Evolutionary conservation across 306 rosid genomes (phyloP).

Genomic region (Luffa acutangula): DNA sequence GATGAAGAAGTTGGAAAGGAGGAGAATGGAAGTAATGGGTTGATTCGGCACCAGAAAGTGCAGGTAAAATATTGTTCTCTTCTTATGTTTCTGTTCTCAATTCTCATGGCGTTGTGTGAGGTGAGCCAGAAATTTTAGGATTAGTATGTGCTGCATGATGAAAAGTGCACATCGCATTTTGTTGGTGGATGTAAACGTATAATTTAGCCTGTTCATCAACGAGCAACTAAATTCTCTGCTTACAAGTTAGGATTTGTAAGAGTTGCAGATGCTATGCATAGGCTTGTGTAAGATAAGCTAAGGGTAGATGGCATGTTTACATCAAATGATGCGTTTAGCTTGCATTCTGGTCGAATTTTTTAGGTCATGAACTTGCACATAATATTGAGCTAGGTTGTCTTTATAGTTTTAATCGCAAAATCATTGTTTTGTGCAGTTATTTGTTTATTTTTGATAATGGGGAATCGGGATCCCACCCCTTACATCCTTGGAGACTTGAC

Average conservation of each 20-base stretch:
- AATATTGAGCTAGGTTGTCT: not conserved
- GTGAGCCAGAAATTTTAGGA: not conserved
- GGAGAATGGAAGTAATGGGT: conserved; percentile 19
- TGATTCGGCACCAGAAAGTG: conserved; percentile 29
- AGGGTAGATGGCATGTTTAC: not conserved
- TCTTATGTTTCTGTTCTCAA: not conserved
- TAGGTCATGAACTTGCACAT: not conserved
- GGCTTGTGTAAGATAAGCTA: not conserved
- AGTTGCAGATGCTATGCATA: not conserved
- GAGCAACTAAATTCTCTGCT: not conserved
- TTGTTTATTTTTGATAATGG: not conserved
- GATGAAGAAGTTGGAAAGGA: conserved; percentile 69
- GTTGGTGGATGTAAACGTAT: not conserved
- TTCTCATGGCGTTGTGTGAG: not conserved
- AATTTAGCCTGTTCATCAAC: not conserved
- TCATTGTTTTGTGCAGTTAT: not conserved
- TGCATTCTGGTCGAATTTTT: not conserved
- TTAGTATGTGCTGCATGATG: not conserved
- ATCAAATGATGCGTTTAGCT: not conserved
- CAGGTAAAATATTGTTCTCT: conserved; percentile 30
- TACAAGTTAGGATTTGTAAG: not conserved
- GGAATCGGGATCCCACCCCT: not conserved
- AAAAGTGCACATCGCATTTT: not conserved
- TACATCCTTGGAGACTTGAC: not conserved
- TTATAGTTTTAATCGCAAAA: not conserved